Conservation (phyloP, 768 basidiomycete species). For the Tricholoma bakamatsutake region DNA sequence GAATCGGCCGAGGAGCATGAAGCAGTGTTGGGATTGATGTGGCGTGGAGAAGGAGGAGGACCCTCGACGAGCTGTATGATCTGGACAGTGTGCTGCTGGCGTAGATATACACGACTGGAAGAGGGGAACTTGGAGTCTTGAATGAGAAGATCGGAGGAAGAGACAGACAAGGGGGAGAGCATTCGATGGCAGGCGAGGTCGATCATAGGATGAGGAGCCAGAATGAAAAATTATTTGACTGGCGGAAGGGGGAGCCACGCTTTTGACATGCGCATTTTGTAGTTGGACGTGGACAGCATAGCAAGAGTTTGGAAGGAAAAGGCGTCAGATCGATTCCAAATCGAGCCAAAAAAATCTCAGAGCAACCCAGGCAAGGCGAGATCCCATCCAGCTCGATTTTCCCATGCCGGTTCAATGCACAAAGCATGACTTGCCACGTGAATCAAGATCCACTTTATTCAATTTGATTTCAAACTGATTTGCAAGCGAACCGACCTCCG, state of each 20-base stretch:
- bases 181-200: conserved; percentile 17
- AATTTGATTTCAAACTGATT: conserved; percentile 9
- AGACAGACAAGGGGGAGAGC: conserved; percentile 13
- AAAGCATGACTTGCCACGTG: conserved; percentile 10
- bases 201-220: conserved; percentile 20
- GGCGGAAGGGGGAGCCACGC: conserved; percentile 16
- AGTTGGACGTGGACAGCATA: conserved; percentile 18
- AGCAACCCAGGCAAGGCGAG: conserved; percentile 12
- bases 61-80: conserved; percentile 75
- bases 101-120: conserved; percentile 38
- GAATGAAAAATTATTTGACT: conserved; percentile 15
- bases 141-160: conserved; percentile 20
- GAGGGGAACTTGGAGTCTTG: conserved; percentile 27
- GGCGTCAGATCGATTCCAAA: conserved; percentile 16
- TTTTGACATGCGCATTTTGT: conserved; percentile 22
- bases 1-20: conserved; percentile 34
- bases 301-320: conserved; percentile 3
- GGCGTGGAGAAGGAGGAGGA: conserved; percentile 49
- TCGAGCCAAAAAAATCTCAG: conserved; percentile 8
- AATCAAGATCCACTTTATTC: conserved; percentile 23
- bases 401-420: conserved; percentile 23
- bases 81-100: conserved; percentile 47
- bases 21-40: conserved; percentile 27
- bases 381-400: conserved; percentile 22
- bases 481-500: background rate